Base-by-base conservation (phyloP, 345 rosid species). In the Pistacia vera region DNA sequence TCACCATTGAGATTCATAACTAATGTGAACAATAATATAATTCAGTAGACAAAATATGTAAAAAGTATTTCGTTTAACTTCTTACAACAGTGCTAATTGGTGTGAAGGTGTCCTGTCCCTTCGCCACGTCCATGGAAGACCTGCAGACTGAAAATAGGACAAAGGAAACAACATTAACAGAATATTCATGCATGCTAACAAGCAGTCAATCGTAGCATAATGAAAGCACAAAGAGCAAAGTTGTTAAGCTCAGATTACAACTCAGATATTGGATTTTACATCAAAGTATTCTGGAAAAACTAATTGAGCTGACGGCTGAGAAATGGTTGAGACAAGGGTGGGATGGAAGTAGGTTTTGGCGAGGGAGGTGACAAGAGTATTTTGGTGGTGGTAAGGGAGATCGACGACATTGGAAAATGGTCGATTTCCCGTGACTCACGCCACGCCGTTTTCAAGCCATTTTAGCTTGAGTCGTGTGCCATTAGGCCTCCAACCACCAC, bases 101-200 rank as follows among this genome's bases (percentile, higher is more conserved):
- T 5, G 99, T 92, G 80, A 93, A 96, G 20, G 98, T 93, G 75
- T 93, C 99, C 82, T 90, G 95, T 60, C 92, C 99, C 83, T 96
- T 93, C 55, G 97, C 93, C 71, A 93, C 89, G 94, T 91, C 95
- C 97, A 92, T 12, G 98, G 99, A 73, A 96, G 98, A 76, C 99
- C 97, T 71, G 92, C 90, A 77, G 99, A 84, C 98, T 93, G 81
- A 79, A 41, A 79, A 61, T 8, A 70, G 49, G 41, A 76, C 17
- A 64, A 35, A 75, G 2, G 11, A 70, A 74, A 70, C 30, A 28
- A 12, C 51, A 60, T 44, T 33, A 48, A 67, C 5, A 55, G 66
- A 28, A 52, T 9, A 41, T 60, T 65, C n/a, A 16, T 7, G 38
- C 11, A 5, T 10, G 44, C 52, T 7, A 13, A 54, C 52, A 3